Evolutionary conservation across 257 asterid species (phyloP).

Genomic region (Solanum clarkiae): DNA sequence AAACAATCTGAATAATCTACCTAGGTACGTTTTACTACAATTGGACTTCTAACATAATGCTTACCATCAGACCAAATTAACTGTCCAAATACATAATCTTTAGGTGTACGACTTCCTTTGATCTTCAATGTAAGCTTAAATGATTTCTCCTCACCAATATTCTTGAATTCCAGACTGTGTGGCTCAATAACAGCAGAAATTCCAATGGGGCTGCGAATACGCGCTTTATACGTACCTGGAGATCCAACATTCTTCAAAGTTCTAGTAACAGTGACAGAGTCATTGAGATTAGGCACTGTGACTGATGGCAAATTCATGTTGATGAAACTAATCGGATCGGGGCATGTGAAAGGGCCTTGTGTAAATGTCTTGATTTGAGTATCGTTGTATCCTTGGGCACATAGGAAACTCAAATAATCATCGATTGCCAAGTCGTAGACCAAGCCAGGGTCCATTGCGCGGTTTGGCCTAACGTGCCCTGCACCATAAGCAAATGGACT

Average conservation of each 20-base stretch:
- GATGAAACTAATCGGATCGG: slow-evolving; percentile 14
- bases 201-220: slow-evolving; percentile 39
- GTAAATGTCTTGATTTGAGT: slow-evolving; percentile 28
- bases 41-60: slow-evolving; percentile 75
- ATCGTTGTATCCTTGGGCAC: slow-evolving; percentile 49
- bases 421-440: slow-evolving; percentile 42
- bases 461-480: slow-evolving; percentile 81
- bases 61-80: slow-evolving; percentile 73
- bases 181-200: slow-evolving; percentile 36
- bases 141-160: slow-evolving; percentile 32
- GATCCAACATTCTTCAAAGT: slow-evolving; percentile 68
- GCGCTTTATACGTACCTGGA: slow-evolving; percentile 51
- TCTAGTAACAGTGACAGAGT: slow-evolving; percentile 40
- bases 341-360: slow-evolving; percentile 19
- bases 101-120: slow-evolving; percentile 6
- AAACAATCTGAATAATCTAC: background rate
- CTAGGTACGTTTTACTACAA: slow-evolving; percentile 37
- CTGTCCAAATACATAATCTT: slow-evolving; percentile 58
- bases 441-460: slow-evolving; percentile 90
- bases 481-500: slow-evolving; percentile 81
- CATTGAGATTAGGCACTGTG: slow-evolving; percentile 47
- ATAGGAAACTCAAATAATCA: slow-evolving; percentile 60
- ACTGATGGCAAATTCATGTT: slow-evolving; percentile 57
- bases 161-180: slow-evolving; percentile 20
- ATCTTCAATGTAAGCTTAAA: slow-evolving; percentile 31